These are phyloP conservation scores for Aspergillus brasiliensis DNA, from an alignment of 2,329 filamentous ascomycete species.

Conservation along the genomic window DNA sequence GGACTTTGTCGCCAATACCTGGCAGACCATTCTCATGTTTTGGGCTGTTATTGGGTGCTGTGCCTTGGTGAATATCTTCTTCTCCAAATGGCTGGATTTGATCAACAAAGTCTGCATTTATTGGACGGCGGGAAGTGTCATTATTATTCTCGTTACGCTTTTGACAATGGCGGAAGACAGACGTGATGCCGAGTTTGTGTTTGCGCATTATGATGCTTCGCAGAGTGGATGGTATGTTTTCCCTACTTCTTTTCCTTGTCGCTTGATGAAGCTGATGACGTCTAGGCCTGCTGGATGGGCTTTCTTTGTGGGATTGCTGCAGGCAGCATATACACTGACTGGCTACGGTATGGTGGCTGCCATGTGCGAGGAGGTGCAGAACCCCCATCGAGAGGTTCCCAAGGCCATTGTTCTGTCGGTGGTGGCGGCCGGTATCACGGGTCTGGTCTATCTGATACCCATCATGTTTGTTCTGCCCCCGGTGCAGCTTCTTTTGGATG, in stretches of 20 bases:
- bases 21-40: constrained; percentile 71
- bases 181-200: constrained; percentile 65
- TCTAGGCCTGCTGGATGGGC: constrained; percentile 66
- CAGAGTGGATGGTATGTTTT: constrained; percentile 61
- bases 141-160: constrained; percentile 68
- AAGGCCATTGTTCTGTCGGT: constrained; percentile 72
- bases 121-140: constrained; percentile 67
- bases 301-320: constrained; percentile 70
- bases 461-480: constrained; percentile 75
- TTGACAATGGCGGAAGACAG: constrained; percentile 61
- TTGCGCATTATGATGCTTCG: constrained; percentile 68
- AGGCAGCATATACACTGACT: constrained; percentile 56
- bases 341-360: constrained; percentile 71
- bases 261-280: constrained; percentile 5
- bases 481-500: constrained; percentile 62
- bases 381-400: constrained; percentile 68
- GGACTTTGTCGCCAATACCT: constrained; percentile 66
- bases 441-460: constrained; percentile 69
- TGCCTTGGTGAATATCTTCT: constrained; percentile 66
- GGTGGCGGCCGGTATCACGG: constrained; percentile 66
- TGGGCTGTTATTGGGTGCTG: constrained; percentile 71
- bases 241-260: background rate
- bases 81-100: constrained; percentile 62
- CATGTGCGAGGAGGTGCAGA: constrained; percentile 74
- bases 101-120: constrained; percentile 75